A percentile compares a stretch with the other conserved stretches of the same genome.
Evolutionary conservation across 352 stramenopile genomes (phyloP).

Genomic region (Peronosclerospora sorghi): DNA sequence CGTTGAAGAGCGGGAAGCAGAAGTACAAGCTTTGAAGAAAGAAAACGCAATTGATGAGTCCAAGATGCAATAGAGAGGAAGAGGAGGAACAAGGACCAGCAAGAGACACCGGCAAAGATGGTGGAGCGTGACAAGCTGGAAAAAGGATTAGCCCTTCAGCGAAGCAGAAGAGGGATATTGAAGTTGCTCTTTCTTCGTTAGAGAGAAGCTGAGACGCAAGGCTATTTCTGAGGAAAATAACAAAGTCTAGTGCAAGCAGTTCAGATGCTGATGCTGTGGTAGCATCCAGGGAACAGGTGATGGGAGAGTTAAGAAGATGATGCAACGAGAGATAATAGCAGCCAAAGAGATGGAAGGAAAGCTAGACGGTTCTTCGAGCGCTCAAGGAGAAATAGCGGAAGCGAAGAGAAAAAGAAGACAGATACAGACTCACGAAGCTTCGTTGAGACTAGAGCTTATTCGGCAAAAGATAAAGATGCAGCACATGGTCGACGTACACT

Average conservation of each 20-base stretch:
- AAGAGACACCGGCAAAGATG: conserved; percentile 14
- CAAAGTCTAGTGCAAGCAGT: conserved; percentile 6
- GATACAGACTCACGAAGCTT: conserved; percentile 26
- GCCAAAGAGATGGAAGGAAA: conserved; percentile 30
- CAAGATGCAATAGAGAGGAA: not conserved
- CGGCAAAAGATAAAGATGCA: conserved; percentile 48
- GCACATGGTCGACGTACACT: conserved; percentile 59
- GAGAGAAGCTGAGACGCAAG: conserved; percentile 23
- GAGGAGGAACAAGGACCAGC: conserved; percentile 2
- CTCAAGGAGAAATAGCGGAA: conserved; percentile 26
- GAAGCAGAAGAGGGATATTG: conserved; percentile 52
- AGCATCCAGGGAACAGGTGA: conserved; percentile 17
- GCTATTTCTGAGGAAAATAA: conserved; percentile 2
- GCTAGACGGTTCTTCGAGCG: conserved; percentile 21
- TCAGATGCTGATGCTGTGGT: conserved; percentile 12
- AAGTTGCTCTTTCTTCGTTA: conserved; percentile 40
- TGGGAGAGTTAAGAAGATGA: conserved; percentile 21
- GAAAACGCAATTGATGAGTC: conserved; percentile 14
- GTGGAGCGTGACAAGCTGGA: conserved; percentile 24
- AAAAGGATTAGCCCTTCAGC: conserved; percentile 30
- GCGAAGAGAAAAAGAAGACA: conserved; percentile 13
- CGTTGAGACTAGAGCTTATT: conserved; percentile 25
- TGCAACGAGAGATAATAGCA: conserved; percentile 36
- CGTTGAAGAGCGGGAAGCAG: conserved; percentile 37
- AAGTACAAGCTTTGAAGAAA: conserved; percentile 34